These are phyloP conservation scores for Sclerotinia minor DNA, from an alignment of 2,329 filamentous ascomycete genomes.

Conservation along the genomic window DNA sequence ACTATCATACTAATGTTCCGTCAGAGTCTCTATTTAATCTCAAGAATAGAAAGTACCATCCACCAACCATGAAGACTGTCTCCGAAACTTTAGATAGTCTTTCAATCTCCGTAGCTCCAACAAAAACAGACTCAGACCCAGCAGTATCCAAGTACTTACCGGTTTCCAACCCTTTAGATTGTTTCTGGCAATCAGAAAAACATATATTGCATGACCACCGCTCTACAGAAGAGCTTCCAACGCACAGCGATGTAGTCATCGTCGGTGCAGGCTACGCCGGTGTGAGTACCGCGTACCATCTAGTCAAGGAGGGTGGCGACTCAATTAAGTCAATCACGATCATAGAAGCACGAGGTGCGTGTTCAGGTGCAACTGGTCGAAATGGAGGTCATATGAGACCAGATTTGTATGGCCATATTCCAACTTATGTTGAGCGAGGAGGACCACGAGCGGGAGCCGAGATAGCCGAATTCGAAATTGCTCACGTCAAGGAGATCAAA, in stretches of 20 bases:
- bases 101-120: conserved; percentile 1
- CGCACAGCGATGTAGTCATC: conserved; percentile 31
- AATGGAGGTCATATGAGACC: conserved; percentile 44
- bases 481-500: conserved; percentile 44
- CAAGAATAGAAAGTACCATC: neutral
- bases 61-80: conserved; percentile 8
- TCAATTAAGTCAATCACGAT: conserved; percentile 56
- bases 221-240: conserved; percentile 28
- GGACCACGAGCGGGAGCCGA: conserved; percentile 12
- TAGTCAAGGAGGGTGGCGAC: conserved; percentile 47
- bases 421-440: conserved; percentile 17
- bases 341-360: conserved; percentile 76
- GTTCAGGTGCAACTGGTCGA: conserved; percentile 74
- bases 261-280: conserved; percentile 32
- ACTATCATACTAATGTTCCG: neutral
- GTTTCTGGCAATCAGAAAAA: conserved; percentile 29
- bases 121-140: conserved; percentile 4
- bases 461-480: conserved; percentile 43
- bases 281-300: conserved; percentile 31
- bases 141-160: conserved; percentile 17
- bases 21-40: neutral
- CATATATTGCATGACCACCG: conserved; percentile 29
- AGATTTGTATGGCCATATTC: conserved; percentile 24
- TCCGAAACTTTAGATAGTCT: neutral
- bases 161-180: conserved; percentile 20